Evolutionary conservation across 129 eudicot species (phyloP).

Genomic region (Escallonia rubra): DNA sequence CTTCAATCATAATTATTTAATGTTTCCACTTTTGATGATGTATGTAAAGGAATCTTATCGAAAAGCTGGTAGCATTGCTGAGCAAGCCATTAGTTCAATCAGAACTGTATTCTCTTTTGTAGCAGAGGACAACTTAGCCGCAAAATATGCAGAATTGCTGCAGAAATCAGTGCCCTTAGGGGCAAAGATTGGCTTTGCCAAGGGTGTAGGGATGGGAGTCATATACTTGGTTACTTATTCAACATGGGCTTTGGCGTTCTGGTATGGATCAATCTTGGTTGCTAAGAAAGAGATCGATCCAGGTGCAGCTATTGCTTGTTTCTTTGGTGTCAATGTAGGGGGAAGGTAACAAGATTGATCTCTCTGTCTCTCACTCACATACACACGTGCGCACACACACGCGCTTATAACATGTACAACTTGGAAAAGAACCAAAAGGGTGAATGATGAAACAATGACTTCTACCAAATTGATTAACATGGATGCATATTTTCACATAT

Average conservation of each 20-base stretch:
- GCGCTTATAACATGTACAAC: too few relatives aligned
- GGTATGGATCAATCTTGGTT: constrained; percentile 80
- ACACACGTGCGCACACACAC: neutral
- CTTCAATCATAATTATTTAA: neutral
- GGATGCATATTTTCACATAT: too few relatives aligned
- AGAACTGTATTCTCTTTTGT: constrained; percentile 82
- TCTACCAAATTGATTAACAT: too few relatives aligned
- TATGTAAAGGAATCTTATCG: constrained; percentile 52
- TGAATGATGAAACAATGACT: too few relatives aligned
- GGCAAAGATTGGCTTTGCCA: constrained; percentile 72
- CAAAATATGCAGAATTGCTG: constrained; percentile 42
- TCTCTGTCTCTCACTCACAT: too few relatives aligned
- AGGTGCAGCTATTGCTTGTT: constrained; percentile 81
- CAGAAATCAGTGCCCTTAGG: constrained; percentile 59
- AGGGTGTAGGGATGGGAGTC: constrained; percentile 74
- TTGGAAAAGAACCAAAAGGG: too few relatives aligned
- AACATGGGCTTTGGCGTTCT: constrained; percentile 89
- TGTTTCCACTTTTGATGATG: neutral
- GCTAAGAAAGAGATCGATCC: constrained; percentile 42
- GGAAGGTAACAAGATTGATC: constrained; percentile 47
- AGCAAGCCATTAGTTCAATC: constrained; percentile 77
- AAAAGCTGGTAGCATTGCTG: constrained; percentile 71
- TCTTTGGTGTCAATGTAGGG: constrained; percentile 84
- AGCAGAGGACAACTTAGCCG: constrained; percentile 58
- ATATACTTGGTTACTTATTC: constrained; percentile 74